These are phyloP conservation scores for Aspergillus terreus DNA, from an alignment of 2,329 filamentous ascomycete species.

Conservation along the genomic window DNA sequence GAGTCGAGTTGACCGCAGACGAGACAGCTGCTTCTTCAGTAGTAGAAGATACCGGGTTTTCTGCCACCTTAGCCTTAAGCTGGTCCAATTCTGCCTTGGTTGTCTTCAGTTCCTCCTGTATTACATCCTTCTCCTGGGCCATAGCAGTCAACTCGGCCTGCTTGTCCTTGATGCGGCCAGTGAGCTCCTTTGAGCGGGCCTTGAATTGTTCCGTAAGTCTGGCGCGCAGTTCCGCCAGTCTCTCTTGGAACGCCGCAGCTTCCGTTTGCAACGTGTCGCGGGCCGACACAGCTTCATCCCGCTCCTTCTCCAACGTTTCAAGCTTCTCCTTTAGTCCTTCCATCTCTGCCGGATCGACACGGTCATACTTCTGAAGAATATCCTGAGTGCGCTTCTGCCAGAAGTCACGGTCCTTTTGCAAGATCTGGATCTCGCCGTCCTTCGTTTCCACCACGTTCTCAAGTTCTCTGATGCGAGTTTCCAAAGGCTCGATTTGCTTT, in stretches of 20 bases:
- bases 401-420: constrained; percentile 86
- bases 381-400: constrained; percentile 96
- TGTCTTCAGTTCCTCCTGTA: constrained; percentile 65
- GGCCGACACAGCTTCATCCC: constrained; percentile 59
- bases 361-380: constrained; percentile 92
- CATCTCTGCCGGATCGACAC: constrained; percentile 88
- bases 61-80: constrained; percentile 52
- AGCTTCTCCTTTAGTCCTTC: constrained; percentile 83
- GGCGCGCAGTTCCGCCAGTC: constrained; percentile 47
- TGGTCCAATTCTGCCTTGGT: constrained; percentile 56
- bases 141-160: constrained; percentile 46
- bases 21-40: constrained; percentile 49
- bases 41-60: constrained; percentile 26
- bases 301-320: constrained; percentile 61
- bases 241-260: constrained; percentile 46
- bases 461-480: constrained; percentile 74
- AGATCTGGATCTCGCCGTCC: constrained; percentile 80
- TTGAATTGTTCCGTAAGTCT: constrained; percentile 51
- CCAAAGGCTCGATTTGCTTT: constrained; percentile 73
- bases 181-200: constrained; percentile 60
- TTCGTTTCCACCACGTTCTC: constrained; percentile 77
- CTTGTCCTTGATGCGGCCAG: constrained; percentile 56
- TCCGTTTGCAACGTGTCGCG: constrained; percentile 50
- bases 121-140: constrained; percentile 61
- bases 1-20: constrained; percentile 36